phyloP scores from a whole-genome alignment of 495 filamentous ascomycete genomes.

The Podospora anserina region DNA sequence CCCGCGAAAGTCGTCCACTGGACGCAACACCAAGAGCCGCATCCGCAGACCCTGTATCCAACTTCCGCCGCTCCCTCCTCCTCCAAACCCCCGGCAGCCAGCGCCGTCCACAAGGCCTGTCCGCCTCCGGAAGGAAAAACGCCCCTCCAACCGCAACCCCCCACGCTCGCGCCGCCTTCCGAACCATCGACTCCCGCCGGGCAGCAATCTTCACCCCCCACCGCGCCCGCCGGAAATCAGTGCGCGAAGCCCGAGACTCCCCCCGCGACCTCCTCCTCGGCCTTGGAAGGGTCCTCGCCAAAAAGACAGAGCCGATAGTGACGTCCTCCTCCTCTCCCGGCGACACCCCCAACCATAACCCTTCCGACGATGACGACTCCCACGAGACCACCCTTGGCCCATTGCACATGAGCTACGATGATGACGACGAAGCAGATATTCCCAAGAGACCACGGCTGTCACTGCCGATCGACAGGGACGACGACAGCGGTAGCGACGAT shows the following conservation, averaged over 20 bases:
- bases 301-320: conserved; percentile 50
- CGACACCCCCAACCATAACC: conserved; percentile 1
- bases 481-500: conserved; percentile 54
- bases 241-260: conserved; percentile 68
- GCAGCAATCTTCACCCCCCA: conserved; percentile 68
- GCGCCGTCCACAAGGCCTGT: conserved; percentile 26
- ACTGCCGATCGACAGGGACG: conserved; percentile 61
- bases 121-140: conserved; percentile 38
- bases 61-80: conserved; percentile 28
- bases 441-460: conserved; percentile 63
- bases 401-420: conserved; percentile 46
- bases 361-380: conserved; percentile 5
- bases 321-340: conserved; percentile 54
- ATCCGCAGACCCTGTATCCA: conserved; percentile 30
- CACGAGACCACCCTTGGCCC: conserved; percentile 27
- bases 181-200: conserved; percentile 66
- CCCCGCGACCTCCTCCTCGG: conserved; percentile 67
- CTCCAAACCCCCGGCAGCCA: conserved; percentile 30
- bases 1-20: conserved; percentile 27
- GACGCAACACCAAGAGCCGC: conserved; percentile 36
- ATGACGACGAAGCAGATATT: conserved; percentile 64
- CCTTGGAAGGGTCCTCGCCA: conserved; percentile 65
- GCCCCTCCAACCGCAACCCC: conserved; percentile 52
- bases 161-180: conserved; percentile 61
- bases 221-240: conserved; percentile 63